Base-by-base conservation (phyloP, 2,329 filamentous ascomycete species). In the Aspergillus piperis region DNA sequence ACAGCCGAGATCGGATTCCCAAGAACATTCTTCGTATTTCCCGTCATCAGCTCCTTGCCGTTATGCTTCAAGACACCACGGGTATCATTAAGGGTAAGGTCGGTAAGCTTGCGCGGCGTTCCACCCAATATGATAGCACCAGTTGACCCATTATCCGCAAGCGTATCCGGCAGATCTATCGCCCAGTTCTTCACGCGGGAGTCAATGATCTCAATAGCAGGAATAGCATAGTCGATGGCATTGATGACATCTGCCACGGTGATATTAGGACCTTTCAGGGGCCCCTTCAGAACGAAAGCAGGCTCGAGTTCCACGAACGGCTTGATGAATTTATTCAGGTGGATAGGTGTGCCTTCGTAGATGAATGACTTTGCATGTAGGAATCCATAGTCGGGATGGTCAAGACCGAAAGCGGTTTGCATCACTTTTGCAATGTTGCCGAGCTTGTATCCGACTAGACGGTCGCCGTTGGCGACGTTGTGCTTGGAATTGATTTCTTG, bases 361-460 rank as follows among this genome's bases (percentile, higher is more conserved):
- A 59, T n/a, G 48, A 63, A 66, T 3, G 59, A 50, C 58, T 62
- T 64, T 36, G 61, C 62, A 21, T 59, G 65, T 3, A 67, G 52
- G 54, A 67, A 63, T 13, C 64, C 64, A 23, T 66, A 66, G 51
- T 67, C 65, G 0, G 64, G 66, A 19, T 64, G 64, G 42, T 66
- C 64, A 7, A 67, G 60, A 6, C 64, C 60, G 23, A 67, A 67
- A 1, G 65, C 65, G 15, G 47, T 54, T 54, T 67, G 65, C 65
- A 67, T 67, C 15, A 66, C 65, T 32, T 66, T 67, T 19, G 65
- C 65, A 17, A 67, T 67, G 55, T 67, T 67, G 11, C 63, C 65
- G 3, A 67, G 63, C 38, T 67, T 67, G 39, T 67, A 67, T 3
- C 65, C 65, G 11, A 67, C 63, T 15, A 67, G 27, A 3, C 63